Evolutionary conservation across 495 filamentous ascomycete species (phyloP), one percentile per base, ranked within the genome.

Genomic region (Tuber magnatum): DNA sequence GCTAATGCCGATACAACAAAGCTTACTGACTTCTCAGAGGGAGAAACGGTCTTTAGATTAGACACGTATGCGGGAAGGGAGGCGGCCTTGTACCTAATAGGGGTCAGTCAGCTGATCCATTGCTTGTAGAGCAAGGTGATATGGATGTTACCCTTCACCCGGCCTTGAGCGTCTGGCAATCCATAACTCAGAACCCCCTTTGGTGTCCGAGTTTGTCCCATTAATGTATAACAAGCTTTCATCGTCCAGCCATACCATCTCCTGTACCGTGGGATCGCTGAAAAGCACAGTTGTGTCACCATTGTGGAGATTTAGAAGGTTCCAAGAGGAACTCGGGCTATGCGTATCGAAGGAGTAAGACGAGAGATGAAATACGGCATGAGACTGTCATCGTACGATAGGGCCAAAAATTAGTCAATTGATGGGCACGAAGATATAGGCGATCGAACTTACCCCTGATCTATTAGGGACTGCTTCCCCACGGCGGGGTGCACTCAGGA

Each of bases 291-390:
- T 86, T 0, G 91, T 91, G 70, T 90, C 87, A 69, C 92, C 91
- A 24, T 87, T 90, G 40, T 85, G 83, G 71, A 94, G 88, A 71
- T 96, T 90, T 3, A 98, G 84, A 1, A 95, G 84, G 39, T 90
- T 89, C 78, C 97, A 91, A 80, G 94, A 91, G 46, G 87, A 87
- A 20, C 85, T 91, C 84, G 91, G 93, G 69, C 87, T 87, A 83
- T 97, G 94, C 0, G 88, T 86, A 69, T 92, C 87, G 84, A 98
- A 97, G 35, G 90, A 94, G 82, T 97, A 98, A 12, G 90, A 89
- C 0, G 92, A 92, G 46, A 75, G 69, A 38, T 73, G 73, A 65
- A 82, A 82, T 41, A 82, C 68, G 35, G 80, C 80, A 41, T 77
- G 73, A 5, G 79, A 79, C 80, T 81, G 71, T 73, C 39, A 70